These are phyloP conservation scores for Eragrostis nindensis DNA, from an alignment of 176 grass and related monocot genomes.

Conservation along the genomic window DNA sequence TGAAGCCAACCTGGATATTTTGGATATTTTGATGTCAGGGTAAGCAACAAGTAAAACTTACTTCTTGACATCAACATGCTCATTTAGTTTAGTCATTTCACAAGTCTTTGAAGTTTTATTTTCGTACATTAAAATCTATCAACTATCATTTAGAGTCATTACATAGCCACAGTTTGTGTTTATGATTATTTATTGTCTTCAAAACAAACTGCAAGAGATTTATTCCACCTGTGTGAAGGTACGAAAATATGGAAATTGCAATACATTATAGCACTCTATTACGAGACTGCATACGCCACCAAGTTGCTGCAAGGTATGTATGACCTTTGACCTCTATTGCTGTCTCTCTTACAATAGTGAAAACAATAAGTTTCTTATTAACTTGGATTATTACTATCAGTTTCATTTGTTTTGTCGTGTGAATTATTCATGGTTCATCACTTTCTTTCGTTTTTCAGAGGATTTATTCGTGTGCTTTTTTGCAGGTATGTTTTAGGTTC, in stretches of 20 bases:
- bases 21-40: conserved; percentile 59
- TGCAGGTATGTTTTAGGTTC: conserved; percentile 60
- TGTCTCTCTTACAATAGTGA: no score
- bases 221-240: conserved; percentile 27
- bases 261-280: conserved; percentile 67
- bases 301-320: conserved; percentile 62
- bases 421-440: no score
- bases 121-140: no score
- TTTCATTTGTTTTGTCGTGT: no score
- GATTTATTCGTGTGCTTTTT: background rate
- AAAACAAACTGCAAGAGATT: background rate
- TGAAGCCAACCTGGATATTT: conserved; percentile 63
- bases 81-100: background rate
- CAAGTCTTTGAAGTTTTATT: background rate
- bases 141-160: background rate
- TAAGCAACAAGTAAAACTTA: conserved; percentile 28
- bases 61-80: background rate
- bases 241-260: conserved; percentile 60
- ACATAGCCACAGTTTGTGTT: background rate
- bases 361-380: no score
- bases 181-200: background rate
- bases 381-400: no score
- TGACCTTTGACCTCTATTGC: background rate
- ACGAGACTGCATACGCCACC: conserved; percentile 69
- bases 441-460: background rate